Evolutionary conservation across 1,284 basidiomycete species (phyloP).

Genomic region (Cutaneotrichosporon mucoides): DNA sequence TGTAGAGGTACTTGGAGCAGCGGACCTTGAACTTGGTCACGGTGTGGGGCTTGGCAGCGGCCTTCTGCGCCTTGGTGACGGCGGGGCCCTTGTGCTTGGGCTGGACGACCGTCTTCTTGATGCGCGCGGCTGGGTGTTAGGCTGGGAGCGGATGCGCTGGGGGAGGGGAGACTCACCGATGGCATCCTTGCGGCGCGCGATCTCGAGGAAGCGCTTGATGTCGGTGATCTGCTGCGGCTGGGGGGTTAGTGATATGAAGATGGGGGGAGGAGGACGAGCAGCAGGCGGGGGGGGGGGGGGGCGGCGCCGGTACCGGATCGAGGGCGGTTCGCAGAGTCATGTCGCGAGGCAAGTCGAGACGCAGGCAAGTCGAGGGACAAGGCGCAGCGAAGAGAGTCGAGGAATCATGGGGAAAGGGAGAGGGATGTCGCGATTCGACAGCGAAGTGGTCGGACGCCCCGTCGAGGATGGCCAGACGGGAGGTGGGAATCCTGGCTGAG

Average conservation of each 20-base stretch:
- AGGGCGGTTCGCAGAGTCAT: too few relatives aligned
- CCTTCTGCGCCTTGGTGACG: slow-evolving; percentile 46
- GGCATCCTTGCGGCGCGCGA: slow-evolving; percentile 71
- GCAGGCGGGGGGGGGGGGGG: not conserved
- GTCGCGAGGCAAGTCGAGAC: too few relatives aligned
- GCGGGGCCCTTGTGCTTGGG: slow-evolving; percentile 21
- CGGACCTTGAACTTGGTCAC: slow-evolving; percentile 99
- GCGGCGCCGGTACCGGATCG: too few relatives aligned
- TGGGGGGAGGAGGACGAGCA: not conserved
- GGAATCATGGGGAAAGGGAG: too few relatives aligned
- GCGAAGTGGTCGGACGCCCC: too few relatives aligned
- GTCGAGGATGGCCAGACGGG: too few relatives aligned
- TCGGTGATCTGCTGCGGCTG: slow-evolving; percentile 97
- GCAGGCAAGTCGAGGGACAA: too few relatives aligned
- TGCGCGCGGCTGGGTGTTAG: slow-evolving; percentile 69
- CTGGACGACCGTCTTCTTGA: slow-evolving; percentile 79
- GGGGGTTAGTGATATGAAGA: not conserved
- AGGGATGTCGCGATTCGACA: too few relatives aligned
- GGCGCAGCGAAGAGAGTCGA: too few relatives aligned
- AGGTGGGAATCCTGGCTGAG: too few relatives aligned
- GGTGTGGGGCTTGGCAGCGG: slow-evolving; percentile 61
- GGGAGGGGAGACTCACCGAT: not conserved
- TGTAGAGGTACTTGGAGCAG: slow-evolving; percentile 97
- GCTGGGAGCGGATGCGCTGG: not conserved
- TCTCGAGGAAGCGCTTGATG: slow-evolving; percentile 98